These are phyloP conservation scores for Mortierella alpina DNA, from an alignment of 192 early-diverging fungal species.

Conservation along the genomic window DNA sequence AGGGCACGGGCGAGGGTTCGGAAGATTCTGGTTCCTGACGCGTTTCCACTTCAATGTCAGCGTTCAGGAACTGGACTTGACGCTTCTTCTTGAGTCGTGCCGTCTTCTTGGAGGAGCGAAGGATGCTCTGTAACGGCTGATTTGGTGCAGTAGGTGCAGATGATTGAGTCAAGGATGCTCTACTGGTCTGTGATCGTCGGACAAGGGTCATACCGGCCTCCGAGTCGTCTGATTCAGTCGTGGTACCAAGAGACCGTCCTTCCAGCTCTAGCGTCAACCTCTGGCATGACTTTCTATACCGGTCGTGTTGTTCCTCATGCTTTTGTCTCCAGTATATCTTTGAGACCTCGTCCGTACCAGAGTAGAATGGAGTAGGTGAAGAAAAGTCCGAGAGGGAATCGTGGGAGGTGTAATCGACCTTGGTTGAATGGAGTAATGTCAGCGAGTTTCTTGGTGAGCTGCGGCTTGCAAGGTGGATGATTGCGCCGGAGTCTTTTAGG, in stretches of 20 bases:
- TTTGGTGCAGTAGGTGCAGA: slow-evolving; percentile 12
- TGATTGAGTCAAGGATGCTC: neutral
- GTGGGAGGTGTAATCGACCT: neutral
- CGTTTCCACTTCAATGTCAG: slow-evolving; percentile 5
- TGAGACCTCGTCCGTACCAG: slow-evolving; percentile 25
- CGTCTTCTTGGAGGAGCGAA: slow-evolving; percentile 15
- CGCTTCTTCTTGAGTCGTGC: slow-evolving; percentile 33
- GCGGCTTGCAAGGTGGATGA: neutral
- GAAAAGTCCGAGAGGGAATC: neutral
- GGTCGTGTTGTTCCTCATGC: slow-evolving; percentile 50
- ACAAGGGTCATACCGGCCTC: slow-evolving; percentile 5
- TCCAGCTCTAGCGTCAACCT: slow-evolving; percentile 33
- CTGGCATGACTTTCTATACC: slow-evolving; percentile 44
- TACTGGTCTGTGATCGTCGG: neutral
- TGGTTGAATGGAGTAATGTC: neutral
- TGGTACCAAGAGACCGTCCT: neutral
- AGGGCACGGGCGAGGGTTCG: neutral
- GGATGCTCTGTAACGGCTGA: slow-evolving; percentile 21
- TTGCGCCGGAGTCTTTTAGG: neutral
- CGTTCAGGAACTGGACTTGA: slow-evolving; percentile 38
- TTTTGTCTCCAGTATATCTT: slow-evolving; percentile 49
- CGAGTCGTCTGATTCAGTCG: slow-evolving; percentile 32
- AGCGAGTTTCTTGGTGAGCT: neutral
- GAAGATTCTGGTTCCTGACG: slow-evolving; percentile 9
- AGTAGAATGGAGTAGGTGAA: slow-evolving; percentile 18